phyloP scores from a whole-genome alignment of 2,329 filamentous ascomycete species.

The Calonectria crousiana region DNA sequence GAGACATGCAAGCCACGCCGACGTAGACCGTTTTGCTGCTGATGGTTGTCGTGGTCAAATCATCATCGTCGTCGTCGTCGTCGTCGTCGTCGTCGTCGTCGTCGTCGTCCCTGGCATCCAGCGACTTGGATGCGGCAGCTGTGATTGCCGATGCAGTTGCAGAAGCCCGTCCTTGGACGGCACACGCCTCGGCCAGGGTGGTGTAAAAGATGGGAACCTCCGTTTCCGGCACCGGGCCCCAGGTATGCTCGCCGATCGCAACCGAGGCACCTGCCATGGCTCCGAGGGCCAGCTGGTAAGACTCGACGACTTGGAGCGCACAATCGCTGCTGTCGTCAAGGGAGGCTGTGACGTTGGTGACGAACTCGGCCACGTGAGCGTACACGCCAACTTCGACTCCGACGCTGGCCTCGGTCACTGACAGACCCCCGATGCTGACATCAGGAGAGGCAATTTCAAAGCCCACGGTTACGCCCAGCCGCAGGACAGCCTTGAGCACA shows the following conservation, averaged over 20 bases:
- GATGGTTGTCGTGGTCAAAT: slow-evolving; percentile 55
- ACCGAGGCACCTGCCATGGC: slow-evolving; percentile 66
- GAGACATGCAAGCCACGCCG: slow-evolving; percentile 57
- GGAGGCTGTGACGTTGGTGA: slow-evolving; percentile 61
- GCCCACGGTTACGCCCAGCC: slow-evolving; percentile 60
- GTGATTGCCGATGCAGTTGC: slow-evolving; percentile 39
- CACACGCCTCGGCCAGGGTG: slow-evolving; percentile 59
- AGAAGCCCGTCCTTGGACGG: slow-evolving; percentile 31
- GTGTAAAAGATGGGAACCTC: slow-evolving; percentile 66
- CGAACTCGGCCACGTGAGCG: slow-evolving; percentile 66
- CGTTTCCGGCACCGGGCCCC: slow-evolving; percentile 62
- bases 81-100: slow-evolving; percentile 29
- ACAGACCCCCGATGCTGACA: not conserved
- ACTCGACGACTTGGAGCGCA: slow-evolving; percentile 58
- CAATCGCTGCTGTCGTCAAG: slow-evolving; percentile 54
- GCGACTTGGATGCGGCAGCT: slow-evolving; percentile 24
- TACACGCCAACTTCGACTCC: slow-evolving; percentile 63
- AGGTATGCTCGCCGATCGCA: slow-evolving; percentile 56
- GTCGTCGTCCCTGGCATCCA: slow-evolving; percentile 10
- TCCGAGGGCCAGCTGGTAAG: slow-evolving; percentile 65
- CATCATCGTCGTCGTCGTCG: slow-evolving; percentile 30
- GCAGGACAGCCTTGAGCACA: slow-evolving; percentile 60
- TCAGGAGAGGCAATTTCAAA: slow-evolving; percentile 41
- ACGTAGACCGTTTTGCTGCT: slow-evolving; percentile 56
- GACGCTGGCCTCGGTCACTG: slow-evolving; percentile 46